Conservation (phyloP, 495 filamentous ascomycete species). For the Durotheca rogersii region DNA sequence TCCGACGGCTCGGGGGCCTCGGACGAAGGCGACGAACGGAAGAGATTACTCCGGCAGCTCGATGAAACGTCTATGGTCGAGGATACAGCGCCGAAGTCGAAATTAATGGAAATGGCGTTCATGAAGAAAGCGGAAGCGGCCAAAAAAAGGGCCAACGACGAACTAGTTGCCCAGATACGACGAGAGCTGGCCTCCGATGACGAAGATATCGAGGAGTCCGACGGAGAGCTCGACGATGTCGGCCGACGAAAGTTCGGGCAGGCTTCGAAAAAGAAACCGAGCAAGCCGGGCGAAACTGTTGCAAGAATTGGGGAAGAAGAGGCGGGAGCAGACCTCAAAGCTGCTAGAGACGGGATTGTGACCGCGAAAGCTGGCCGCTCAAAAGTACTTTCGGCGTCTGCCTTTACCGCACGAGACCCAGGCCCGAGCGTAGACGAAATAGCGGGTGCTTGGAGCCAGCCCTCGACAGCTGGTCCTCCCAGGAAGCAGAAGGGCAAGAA, state of each 20-base stretch:
- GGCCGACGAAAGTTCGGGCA: conserved; percentile 67
- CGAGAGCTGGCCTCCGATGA: conserved; percentile 64
- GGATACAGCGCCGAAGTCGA: conserved; percentile 45
- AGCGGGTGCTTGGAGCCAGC: conserved; percentile 34
- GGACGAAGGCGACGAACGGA: conserved; percentile 52
- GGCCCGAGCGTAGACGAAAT: conserved; percentile 21
- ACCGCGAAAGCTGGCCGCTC: conserved; percentile 10
- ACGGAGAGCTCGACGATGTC: conserved; percentile 58
- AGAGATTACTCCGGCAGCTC: conserved; percentile 61
- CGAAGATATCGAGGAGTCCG: conserved; percentile 51
- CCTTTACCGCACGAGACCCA: no score
- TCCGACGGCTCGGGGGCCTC: conserved; percentile 55
- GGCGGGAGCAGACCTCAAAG: conserved; percentile 23
- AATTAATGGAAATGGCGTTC: conserved; percentile 53
- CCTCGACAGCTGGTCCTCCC: conserved; percentile 13
- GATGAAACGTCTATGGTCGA: conserved; percentile 46
- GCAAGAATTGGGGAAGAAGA: conserved; percentile 33
- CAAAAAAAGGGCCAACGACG: conserved; percentile 76
- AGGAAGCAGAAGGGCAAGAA: conserved; percentile 35
- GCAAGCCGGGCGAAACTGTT: conserved; percentile 14
- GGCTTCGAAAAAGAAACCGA: conserved; percentile 38
- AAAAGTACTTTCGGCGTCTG: conserved; percentile 29
- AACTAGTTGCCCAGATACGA: conserved; percentile 70
- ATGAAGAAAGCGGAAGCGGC: conserved; percentile 86
- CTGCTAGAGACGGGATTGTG: conserved; percentile 23